These are phyloP conservation scores for Vishniacozyma victoriae DNA, from an alignment of 768 basidiomycete species.

Conservation along the genomic window DNA sequence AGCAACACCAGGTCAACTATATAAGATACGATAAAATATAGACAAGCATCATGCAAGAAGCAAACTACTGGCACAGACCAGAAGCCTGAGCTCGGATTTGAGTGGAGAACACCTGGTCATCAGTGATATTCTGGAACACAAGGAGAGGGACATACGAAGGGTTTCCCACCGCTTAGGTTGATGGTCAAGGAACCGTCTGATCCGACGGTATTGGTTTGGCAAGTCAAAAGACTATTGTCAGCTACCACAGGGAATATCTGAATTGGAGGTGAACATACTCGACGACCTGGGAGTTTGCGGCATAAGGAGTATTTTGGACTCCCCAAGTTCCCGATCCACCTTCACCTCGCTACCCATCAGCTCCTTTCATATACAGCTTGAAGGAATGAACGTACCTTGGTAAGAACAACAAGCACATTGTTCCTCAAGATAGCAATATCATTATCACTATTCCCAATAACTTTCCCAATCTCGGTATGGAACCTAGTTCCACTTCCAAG, in stretches of 20 bases:
- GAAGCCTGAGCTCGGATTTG: not conserved
- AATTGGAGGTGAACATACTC: constrained; percentile 17
- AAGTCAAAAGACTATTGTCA: constrained; percentile 20
- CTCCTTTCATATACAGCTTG: not conserved
- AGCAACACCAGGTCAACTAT: too few relatives aligned
- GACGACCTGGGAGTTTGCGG: constrained; percentile 11
- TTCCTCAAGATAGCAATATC: constrained; percentile 26
- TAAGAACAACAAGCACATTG: constrained; percentile 26
- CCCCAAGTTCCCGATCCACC: constrained; percentile 17
- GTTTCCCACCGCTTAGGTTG: constrained; percentile 23
- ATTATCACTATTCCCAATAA: constrained; percentile 3
- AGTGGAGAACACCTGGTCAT: constrained; percentile 1
- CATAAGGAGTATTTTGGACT: constrained; percentile 12
- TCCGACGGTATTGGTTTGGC: constrained; percentile 9
- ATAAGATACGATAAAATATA: too few relatives aligned
- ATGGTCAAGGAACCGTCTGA: constrained; percentile 15
- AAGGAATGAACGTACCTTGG: constrained; percentile 22
- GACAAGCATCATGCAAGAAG: too few relatives aligned
- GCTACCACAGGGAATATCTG: not conserved
- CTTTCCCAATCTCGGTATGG: constrained; percentile 8
- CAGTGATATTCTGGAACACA: constrained; percentile 1
- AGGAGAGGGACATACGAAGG: constrained; percentile 19
- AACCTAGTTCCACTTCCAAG: constrained; percentile 12
- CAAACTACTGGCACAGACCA: constrained; percentile 4
- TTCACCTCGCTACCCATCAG: constrained; percentile 22